phyloP scores from a whole-genome alignment of 164 flowering plant genomes.

The Aristolochia californica region DNA sequence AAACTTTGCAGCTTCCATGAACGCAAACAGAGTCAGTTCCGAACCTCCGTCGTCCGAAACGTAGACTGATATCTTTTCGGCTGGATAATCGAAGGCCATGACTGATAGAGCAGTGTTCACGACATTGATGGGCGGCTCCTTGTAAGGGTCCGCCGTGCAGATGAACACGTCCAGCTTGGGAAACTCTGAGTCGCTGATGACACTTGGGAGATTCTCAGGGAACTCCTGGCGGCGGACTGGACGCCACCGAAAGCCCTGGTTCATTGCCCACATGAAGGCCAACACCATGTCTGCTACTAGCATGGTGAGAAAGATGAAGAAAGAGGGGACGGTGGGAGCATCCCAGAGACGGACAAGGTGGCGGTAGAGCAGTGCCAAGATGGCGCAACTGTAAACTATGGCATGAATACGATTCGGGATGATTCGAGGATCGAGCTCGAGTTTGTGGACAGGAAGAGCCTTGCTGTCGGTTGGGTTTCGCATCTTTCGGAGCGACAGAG shows the following conservation, averaged over 20 bases:
- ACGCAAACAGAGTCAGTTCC: slow-evolving; percentile 21
- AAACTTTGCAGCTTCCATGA: slow-evolving; percentile 24
- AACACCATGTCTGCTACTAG: slow-evolving; percentile 13
- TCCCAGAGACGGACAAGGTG: slow-evolving; percentile 5
- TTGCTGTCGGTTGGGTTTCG: neutral
- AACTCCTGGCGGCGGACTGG: slow-evolving; percentile 12
- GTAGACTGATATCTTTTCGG: slow-evolving; percentile 19
- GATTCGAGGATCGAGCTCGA: slow-evolving; percentile 19
- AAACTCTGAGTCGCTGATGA: slow-evolving; percentile 5
- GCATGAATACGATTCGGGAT: slow-evolving; percentile 41
- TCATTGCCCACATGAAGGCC: slow-evolving; percentile 18
- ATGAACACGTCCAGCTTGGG: slow-evolving; percentile 24
- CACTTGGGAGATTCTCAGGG: slow-evolving; percentile 13
- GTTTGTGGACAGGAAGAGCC: slow-evolving; percentile 30
- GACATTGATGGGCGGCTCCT: slow-evolving; percentile 19
- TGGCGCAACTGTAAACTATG: slow-evolving; percentile 26
- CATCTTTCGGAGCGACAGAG: neutral
- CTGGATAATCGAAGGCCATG: slow-evolving; percentile 24
- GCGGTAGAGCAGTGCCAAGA: slow-evolving; percentile 33
- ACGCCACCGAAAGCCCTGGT: slow-evolving; percentile 12
- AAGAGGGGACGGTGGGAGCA: slow-evolving; percentile 6
- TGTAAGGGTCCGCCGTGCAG: slow-evolving; percentile 28
- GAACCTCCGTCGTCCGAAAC: slow-evolving; percentile 31
- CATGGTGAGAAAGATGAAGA: slow-evolving; percentile 4
- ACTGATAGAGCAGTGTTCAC: slow-evolving; percentile 22